Conservation (phyloP, 345 rosid genomes). For the Rhodamnia argentea region DNA sequence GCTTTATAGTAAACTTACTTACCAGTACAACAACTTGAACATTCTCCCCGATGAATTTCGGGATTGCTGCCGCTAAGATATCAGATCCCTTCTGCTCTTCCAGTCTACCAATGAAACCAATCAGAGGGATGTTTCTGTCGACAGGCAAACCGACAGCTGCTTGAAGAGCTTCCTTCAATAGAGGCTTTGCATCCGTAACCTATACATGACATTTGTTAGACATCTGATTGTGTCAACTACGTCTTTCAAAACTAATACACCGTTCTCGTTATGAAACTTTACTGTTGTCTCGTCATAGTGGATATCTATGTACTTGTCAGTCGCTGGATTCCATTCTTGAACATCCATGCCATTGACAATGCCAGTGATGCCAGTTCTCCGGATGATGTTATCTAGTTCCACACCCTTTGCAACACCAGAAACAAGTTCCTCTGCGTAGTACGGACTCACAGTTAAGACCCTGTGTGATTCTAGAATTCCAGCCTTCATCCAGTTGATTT, state of each 20-base stretch:
- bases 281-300: conserved; percentile 69
- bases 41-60: conserved; percentile 39
- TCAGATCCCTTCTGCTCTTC: conserved; percentile 99
- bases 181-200: conserved; percentile 77
- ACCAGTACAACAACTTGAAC: conserved; percentile 79
- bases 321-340: conserved; percentile 90
- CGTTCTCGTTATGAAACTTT: neutral
- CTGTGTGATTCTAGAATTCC: conserved; percentile 68
- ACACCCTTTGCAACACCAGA: conserved; percentile 75
- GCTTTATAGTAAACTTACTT: conserved; percentile 14
- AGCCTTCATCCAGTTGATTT: conserved; percentile 97
- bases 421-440: conserved; percentile 74
- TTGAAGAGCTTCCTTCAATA: conserved; percentile 89
- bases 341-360: conserved; percentile 91
- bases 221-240: neutral
- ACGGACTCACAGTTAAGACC: conserved; percentile 80
- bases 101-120: conserved; percentile 92
- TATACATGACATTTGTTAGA: conserved; percentile 11
- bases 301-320: conserved; percentile 61
- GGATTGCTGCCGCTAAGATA: conserved; percentile 64
- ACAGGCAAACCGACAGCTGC: conserved; percentile 83
- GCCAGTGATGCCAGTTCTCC: conserved; percentile 55
- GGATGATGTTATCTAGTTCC: conserved; percentile 53
- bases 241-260: neutral
- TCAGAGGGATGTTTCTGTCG: conserved; percentile 68